These are phyloP conservation scores for Cerrena zonata DNA, from an alignment of 1,284 basidiomycete species.

Conservation along the genomic window DNA sequence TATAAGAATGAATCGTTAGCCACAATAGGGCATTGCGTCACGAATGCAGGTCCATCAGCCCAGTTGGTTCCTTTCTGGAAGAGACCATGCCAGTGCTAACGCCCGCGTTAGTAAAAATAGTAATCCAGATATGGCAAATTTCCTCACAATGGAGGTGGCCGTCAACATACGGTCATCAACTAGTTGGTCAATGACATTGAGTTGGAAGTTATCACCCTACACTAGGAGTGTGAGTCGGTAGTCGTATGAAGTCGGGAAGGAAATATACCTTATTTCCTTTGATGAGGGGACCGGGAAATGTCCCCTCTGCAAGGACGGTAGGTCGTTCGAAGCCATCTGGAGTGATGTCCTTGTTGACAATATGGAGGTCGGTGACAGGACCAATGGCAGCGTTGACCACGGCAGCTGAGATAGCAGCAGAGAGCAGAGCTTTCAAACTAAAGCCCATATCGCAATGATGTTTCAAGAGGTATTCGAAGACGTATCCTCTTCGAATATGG, in stretches of 20 bases:
- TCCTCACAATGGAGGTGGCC: slow-evolving; percentile 31
- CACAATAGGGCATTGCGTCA: slow-evolving; percentile 50
- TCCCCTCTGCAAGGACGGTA: slow-evolving; percentile 20
- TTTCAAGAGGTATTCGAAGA: no score
- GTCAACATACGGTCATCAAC: slow-evolving; percentile 30
- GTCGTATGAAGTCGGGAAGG: background rate
- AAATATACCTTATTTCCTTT: slow-evolving; percentile 21
- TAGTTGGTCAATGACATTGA: slow-evolving; percentile 33
- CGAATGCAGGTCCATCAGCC: slow-evolving; percentile 32
- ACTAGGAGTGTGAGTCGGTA: background rate
- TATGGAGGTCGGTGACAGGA: slow-evolving; percentile 16
- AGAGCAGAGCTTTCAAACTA: no score
- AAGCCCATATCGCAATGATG: no score
- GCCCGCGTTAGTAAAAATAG: background rate
- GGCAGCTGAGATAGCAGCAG: background rate
- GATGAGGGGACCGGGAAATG: slow-evolving; percentile 25
- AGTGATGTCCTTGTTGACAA: slow-evolving; percentile 17
- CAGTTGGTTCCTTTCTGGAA: slow-evolving; percentile 30
- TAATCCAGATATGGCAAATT: background rate
- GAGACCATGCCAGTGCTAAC: slow-evolving; percentile 36
- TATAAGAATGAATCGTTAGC: slow-evolving; percentile 41
- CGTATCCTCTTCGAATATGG: no score
- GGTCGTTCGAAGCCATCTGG: slow-evolving; percentile 22
- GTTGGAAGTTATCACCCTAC: slow-evolving; percentile 25
- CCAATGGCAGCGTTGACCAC: slow-evolving; percentile 13